Evolutionary conservation across 306 rosid genomes (phyloP).

Genomic region (Delonix regia): DNA sequence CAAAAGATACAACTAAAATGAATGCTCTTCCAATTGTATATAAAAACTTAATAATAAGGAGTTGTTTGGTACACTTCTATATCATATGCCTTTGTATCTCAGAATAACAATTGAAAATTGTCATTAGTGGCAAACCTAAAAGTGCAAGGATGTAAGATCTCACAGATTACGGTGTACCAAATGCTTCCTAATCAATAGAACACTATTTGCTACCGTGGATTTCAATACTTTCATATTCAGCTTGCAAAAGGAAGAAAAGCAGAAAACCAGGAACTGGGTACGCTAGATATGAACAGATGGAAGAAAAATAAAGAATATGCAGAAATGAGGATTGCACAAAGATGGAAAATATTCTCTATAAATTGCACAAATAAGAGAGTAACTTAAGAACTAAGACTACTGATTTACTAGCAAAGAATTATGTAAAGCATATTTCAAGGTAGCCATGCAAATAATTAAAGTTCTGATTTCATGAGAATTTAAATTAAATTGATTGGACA

Average conservation of each 20-base stretch:
- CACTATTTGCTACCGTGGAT: background rate
- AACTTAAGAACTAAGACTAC: background rate
- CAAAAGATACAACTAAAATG: slow-evolving; percentile 7
- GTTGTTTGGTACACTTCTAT: background rate
- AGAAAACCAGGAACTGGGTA: background rate
- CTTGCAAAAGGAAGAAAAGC: background rate
- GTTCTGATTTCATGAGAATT: background rate
- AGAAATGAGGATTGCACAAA: background rate
- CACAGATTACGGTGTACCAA: background rate
- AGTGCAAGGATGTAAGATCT: background rate
- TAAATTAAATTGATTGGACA: background rate
- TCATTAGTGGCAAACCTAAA: background rate
- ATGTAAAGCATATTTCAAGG: slow-evolving; percentile 9
- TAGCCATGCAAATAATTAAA: slow-evolving; percentile 28
- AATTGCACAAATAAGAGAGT: background rate
- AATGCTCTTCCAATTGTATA: slow-evolving; percentile 4
- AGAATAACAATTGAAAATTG: background rate
- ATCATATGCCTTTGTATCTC: background rate
- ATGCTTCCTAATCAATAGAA: background rate
- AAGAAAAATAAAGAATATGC: background rate
- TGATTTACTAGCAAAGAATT: background rate
- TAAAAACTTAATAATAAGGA: background rate
- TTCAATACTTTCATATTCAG: background rate
- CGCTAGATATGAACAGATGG: background rate
- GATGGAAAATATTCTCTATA: background rate